Evolutionary conservation across 139 green algal genomes (phyloP).

Genomic region (Haematococcus sp.): DNA sequence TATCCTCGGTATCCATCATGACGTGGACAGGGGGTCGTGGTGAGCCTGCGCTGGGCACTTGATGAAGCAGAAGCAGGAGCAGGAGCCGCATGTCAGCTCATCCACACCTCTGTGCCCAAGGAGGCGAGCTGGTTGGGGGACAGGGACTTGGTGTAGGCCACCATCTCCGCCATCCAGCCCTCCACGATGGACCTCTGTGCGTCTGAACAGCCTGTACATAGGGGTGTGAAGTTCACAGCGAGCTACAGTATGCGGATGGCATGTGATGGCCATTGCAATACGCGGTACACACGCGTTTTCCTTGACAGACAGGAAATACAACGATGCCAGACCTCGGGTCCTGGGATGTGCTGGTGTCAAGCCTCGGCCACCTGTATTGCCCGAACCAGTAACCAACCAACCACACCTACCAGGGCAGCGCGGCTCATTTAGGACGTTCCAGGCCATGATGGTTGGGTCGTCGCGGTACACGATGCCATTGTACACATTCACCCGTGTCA

Average conservation of each 20-base stretch:
- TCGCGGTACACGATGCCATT: constrained; percentile 30
- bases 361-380: no score
- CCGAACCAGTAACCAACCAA: background rate
- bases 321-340: background rate
- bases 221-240: background rate
- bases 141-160: background rate
- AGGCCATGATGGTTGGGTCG: constrained; percentile 38
- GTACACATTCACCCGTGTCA: constrained; percentile 22
- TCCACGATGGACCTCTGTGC: background rate
- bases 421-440: constrained; percentile 42
- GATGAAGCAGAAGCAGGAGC: no score
- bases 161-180: constrained; percentile 7
- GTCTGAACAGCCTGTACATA: background rate
- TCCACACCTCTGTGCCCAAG: constrained; percentile 12
- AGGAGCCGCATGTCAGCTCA: background rate
- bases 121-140: constrained; percentile 14
- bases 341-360: no score
- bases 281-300: no score
- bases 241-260: background rate
- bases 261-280: no score
- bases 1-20: no score
- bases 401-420: constrained; percentile 28
- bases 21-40: no score
- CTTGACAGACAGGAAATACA: background rate
- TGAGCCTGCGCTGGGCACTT: no score